Evolutionary conservation across 805 yeast genomes (phyloP).

Genomic region (Tetrapisispora fleetii): DNA sequence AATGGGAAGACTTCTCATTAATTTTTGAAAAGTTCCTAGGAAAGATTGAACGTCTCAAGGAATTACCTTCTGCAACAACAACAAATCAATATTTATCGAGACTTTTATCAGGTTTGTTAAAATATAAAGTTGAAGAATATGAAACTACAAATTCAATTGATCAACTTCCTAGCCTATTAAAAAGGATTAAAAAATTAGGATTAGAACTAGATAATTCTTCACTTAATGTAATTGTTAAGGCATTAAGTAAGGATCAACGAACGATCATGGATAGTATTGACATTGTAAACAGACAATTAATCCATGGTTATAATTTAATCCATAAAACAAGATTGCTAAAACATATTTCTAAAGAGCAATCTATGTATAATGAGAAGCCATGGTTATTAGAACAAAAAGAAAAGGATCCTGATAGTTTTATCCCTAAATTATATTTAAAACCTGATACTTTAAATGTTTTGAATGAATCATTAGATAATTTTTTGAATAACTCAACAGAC

Average conservation of each 20-base stretch:
- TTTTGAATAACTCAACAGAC: conserved; percentile 14
- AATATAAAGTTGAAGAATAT: conserved; percentile 17
- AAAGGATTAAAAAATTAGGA: conserved; percentile 15
- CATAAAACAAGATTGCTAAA: conserved; percentile 20
- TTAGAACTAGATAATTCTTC: conserved; percentile 26
- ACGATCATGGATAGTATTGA: conserved; percentile 27
- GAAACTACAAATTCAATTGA: conserved; percentile 9
- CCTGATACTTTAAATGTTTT: conserved; percentile 11
- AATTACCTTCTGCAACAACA: conserved; percentile 16
- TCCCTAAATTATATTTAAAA: conserved; percentile 24
- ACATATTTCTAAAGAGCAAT: conserved; percentile 8
- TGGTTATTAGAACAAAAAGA: conserved; percentile 18
- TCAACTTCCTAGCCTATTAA: conserved; percentile 14
- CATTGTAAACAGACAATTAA: conserved; percentile 25
- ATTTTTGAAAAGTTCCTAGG: conserved; percentile 14
- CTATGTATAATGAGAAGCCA: conserved; percentile 9
- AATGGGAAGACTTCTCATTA: conserved; percentile 25
- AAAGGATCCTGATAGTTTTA: conserved; percentile 10
- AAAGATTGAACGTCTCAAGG: conserved; percentile 12
- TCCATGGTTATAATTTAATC: conserved; percentile 30
- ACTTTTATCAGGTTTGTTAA: conserved; percentile 16
- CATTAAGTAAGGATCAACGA: conserved; percentile 17
- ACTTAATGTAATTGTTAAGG: conserved; percentile 26
- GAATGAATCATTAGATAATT: conserved; percentile 16
- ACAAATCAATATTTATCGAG: conserved; percentile 13